phyloP scores from a whole-genome alignment of 371 early-diverging fungal species.

The Circinella minor region DNA sequence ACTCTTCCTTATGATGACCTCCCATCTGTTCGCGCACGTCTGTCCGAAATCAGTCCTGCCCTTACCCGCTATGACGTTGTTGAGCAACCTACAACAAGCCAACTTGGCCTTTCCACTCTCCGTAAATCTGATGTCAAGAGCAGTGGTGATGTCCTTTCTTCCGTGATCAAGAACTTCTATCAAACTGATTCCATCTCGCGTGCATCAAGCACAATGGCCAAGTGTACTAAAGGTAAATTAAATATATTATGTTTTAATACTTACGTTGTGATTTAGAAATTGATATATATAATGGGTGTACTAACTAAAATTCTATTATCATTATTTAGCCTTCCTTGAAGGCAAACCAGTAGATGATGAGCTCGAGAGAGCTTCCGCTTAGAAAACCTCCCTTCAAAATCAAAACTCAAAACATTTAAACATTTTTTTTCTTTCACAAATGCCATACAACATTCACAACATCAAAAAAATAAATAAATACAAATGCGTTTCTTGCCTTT shows the following conservation, averaged over 20 bases:
- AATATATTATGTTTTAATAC: no score
- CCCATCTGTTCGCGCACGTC: conserved; percentile 79
- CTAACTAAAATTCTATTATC: no score
- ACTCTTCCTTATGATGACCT: conserved; percentile 92
- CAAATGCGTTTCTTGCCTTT: no score
- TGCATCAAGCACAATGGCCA: conserved; percentile 96
- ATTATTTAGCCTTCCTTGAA: conserved; percentile 31
- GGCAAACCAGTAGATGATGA: conserved; percentile 44
- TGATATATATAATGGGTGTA: no score
- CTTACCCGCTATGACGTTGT: conserved; percentile 78
- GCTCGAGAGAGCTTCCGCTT: conserved; percentile 43
- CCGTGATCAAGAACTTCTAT: conserved; percentile 88
- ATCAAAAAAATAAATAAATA: neutral
- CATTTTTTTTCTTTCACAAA: neutral
- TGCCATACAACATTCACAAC: neutral
- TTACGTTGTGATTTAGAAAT: no score
- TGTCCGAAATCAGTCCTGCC: conserved; percentile 86
- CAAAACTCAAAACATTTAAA: neutral
- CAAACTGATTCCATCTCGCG: conserved; percentile 93
- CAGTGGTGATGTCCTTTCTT: conserved; percentile 50
- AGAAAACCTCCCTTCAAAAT: conserved; percentile 12
- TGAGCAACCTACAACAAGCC: conserved; percentile 61
- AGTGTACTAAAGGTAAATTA: conserved; percentile 72
- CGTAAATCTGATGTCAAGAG: conserved; percentile 48
- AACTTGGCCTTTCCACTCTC: conserved; percentile 69